phyloP scores from a whole-genome alignment of 2,329 filamentous ascomycete species.

The Ophiocordyceps camponoti-floridani region DNA sequence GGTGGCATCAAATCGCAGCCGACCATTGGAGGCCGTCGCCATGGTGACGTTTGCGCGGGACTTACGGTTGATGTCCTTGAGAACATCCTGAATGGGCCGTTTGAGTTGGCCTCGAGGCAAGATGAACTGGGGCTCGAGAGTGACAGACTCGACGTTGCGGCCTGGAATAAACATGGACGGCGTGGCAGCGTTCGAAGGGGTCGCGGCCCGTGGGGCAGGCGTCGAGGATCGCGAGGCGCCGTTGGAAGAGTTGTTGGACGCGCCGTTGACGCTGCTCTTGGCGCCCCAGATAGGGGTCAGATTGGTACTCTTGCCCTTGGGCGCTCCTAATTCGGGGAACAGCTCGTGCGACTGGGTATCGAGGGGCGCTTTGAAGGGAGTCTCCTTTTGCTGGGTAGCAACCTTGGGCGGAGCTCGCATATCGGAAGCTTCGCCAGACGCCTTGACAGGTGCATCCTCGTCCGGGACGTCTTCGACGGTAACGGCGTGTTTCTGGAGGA shows the following conservation, averaged over 20 bases:
- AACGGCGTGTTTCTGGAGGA: conserved; percentile 45
- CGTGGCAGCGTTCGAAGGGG: conserved; percentile 14
- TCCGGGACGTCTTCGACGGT: conserved; percentile 70
- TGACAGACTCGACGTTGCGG: conserved; percentile 60
- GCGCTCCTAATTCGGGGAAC: conserved; percentile 75
- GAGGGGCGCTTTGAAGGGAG: conserved; percentile 29
- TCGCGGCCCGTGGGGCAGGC: conserved; percentile 40
- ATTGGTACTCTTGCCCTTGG: conserved; percentile 48
- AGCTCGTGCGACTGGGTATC: conserved; percentile 80
- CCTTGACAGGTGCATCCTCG: conserved; percentile 50
- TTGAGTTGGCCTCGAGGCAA: conserved; percentile 61
- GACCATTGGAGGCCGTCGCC: conserved; percentile 52
- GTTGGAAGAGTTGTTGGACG: conserved; percentile 33
- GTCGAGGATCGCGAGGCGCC: conserved; percentile 42
- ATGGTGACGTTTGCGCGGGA: conserved; percentile 76
- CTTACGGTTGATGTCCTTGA: conserved; percentile 83
- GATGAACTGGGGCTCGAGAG: conserved; percentile 59
- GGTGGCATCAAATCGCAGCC: conserved; percentile 66
- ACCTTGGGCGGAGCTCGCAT: conserved; percentile 38
- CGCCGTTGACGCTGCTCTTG: conserved; percentile 37
- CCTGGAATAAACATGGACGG: conserved; percentile 59
- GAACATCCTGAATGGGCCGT: conserved; percentile 66
- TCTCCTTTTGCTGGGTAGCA: conserved; percentile 49
- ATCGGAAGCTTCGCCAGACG: conserved; percentile 26
- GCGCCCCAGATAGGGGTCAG: conserved; percentile 62